Conservation (phyloP, 331 rosid genomes). For the Pyracantha coccinea region DNA sequence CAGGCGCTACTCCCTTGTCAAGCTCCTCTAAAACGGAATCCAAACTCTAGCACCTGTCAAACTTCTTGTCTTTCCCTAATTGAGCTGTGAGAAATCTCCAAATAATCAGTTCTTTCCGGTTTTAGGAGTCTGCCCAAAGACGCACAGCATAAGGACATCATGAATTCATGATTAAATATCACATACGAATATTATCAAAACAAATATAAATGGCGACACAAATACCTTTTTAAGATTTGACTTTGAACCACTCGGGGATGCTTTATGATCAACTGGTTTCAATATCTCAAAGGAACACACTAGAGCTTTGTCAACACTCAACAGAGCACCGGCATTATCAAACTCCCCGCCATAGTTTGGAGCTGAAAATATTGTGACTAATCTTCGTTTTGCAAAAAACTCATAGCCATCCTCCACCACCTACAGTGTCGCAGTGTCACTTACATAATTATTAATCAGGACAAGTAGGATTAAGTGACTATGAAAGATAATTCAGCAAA, state of each 20-base stretch:
- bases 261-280: slow-evolving; percentile 47
- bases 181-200: not conserved
- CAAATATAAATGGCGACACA: not conserved
- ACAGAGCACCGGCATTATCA: slow-evolving; percentile 83
- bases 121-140: slow-evolving; percentile 49
- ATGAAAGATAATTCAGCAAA: not conserved
- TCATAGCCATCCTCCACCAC: slow-evolving; percentile 99
- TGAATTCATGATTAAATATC: not conserved
- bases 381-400: slow-evolving; percentile 72
- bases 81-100: slow-evolving; percentile 1
- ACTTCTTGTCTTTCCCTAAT: not conserved
- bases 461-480: not conserved
- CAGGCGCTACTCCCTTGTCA: slow-evolving; percentile 26
- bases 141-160: not conserved
- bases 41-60: slow-evolving; percentile 6
- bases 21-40: slow-evolving; percentile 24
- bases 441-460: slow-evolving; percentile 6
- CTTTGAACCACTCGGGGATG: slow-evolving; percentile 43
- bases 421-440: slow-evolving; percentile 25
- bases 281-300: slow-evolving; percentile 87
- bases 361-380: slow-evolving; percentile 89
- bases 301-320: slow-evolving; percentile 76
- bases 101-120: slow-evolving; percentile 32
- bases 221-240: slow-evolving; percentile 59
- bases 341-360: slow-evolving; percentile 98